Evolutionary conservation across 2,329 filamentous ascomycete genomes (phyloP), one percentile per base, ranked within the genome.

Genomic region (Penicillium sp.): DNA sequence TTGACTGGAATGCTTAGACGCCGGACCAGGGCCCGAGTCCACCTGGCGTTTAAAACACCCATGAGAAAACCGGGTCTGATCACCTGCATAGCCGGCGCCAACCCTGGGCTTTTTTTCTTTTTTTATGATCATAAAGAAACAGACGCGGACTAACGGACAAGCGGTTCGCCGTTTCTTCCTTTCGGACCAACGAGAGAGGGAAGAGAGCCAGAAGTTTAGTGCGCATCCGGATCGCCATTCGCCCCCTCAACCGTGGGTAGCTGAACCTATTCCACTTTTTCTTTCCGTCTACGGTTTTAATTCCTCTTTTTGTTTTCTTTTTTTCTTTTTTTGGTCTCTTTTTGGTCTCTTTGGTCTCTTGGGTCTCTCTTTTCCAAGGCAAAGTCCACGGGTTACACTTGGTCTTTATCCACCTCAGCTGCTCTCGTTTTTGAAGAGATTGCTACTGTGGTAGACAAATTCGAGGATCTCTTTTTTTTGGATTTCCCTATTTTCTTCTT

Each of bases 31-130:
- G 45, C 50, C 56, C 51, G 56, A 60, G 60, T 62, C 58, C 57
- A 57, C 53, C 53, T 57, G 53, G 53, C 51, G 56, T 59, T 53
- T 54, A 54, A 45, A 46, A 46, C 28, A 38, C 46, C 29, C 13
- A 29, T 24, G 38, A 50, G 47, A 53, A 54, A 55, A 43, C 59
- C 58, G 56, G 57, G 60, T 57, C 58, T 57, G 49, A 63, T 67
- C 58, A 62, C 66, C 57, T 68, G 64, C 65, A 68, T 65, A 66
- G 51, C 62, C 64, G 64, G 58, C 56, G 62, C 61, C 58, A 48
- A 48, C 44, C 35, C 35, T 40, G 17, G 17, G 17, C 17, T 2
- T 17, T 17, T 17, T 17, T 17, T n/a, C 17, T 17, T 29, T 17
- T 17, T 17, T 22, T 19, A 24, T 6, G 15, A 45, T 32, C 26